These are phyloP conservation scores for Yarrowia galli DNA, from an alignment of 1,139 yeast species.

Conservation along the genomic window DNA sequence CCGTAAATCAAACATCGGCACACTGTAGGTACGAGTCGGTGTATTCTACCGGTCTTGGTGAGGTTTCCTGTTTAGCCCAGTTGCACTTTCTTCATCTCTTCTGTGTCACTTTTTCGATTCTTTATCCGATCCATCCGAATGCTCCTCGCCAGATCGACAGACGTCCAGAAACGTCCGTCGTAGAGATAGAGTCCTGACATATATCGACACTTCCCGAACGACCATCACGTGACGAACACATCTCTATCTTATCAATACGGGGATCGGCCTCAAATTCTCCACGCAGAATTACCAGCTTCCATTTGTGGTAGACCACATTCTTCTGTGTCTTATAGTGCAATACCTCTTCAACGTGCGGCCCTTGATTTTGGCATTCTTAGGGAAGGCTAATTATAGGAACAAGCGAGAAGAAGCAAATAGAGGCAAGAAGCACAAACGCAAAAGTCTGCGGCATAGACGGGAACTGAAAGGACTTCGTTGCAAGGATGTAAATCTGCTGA, in stretches of 20 bases:
- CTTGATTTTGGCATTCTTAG: conserved; percentile 14
- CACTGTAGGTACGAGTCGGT: background rate
- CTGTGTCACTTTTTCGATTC: background rate
- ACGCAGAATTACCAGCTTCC: background rate
- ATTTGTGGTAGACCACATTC: conserved; percentile 7
- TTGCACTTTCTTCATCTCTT: background rate
- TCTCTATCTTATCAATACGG: too few species aligned
- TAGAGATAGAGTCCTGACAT: background rate
- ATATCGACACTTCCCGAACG: too few species aligned
- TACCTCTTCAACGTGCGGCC: conserved; percentile 1
- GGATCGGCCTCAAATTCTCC: too few species aligned
- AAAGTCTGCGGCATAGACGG: background rate
- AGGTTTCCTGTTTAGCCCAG: background rate
- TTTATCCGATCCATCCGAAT: background rate
- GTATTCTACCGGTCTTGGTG: background rate
- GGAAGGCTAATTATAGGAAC: conserved; percentile 7
- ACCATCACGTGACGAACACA: too few species aligned
- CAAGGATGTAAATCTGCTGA: conserved; percentile 8
- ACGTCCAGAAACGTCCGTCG: too few species aligned
- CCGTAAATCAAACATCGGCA: background rate
- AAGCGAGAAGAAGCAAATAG: conserved; percentile 3
- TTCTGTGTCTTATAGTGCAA: background rate
- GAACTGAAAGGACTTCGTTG: background rate
- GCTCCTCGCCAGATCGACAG: background rate
- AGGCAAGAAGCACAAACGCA: conserved; percentile 4